Percentiles rank a stretch among this genome's conserved stretches.
phyloP scores from a whole-genome alignment of 192 early-diverging fungal genomes.

The Backusella psychrophila region DNA sequence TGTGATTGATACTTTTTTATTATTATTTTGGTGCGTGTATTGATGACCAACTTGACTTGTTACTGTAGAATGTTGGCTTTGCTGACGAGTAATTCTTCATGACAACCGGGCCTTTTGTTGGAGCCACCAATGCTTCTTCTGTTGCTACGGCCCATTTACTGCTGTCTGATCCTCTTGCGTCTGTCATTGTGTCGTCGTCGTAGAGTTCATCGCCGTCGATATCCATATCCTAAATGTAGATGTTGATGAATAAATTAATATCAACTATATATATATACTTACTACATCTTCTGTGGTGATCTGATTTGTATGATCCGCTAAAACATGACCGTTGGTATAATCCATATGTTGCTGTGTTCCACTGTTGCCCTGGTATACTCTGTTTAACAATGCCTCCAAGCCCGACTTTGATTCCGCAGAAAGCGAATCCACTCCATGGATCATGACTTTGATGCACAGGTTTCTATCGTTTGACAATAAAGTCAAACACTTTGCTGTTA shows the following conservation, averaged over 20 bases:
- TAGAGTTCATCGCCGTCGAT: background rate
- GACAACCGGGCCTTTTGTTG: background rate
- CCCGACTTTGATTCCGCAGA: slow-evolving; percentile 18
- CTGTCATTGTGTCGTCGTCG: background rate
- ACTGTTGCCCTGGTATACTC: background rate
- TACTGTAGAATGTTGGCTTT: background rate
- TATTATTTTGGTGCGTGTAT: background rate
- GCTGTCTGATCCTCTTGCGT: background rate
- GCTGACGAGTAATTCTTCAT: background rate
- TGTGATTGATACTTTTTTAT: background rate
- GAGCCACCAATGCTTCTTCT: background rate
- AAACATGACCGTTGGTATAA: background rate
- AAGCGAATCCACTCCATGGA: slow-evolving; percentile 46
- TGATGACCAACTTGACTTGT: background rate
- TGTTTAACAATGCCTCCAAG: slow-evolving; percentile 6
- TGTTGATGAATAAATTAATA: background rate
- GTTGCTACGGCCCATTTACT: background rate
- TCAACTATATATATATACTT: background rate
- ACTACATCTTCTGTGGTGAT: background rate
- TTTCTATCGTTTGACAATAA: slow-evolving; percentile 60
- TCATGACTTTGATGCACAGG: slow-evolving; percentile 53
- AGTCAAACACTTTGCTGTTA: slow-evolving; percentile 17
- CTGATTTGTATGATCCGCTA: background rate
- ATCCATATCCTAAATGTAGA: background rate
- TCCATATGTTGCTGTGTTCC: background rate